Evolutionary conservation across 306 rosid species (phyloP).

Genomic region (Gleditsia sinensis): DNA sequence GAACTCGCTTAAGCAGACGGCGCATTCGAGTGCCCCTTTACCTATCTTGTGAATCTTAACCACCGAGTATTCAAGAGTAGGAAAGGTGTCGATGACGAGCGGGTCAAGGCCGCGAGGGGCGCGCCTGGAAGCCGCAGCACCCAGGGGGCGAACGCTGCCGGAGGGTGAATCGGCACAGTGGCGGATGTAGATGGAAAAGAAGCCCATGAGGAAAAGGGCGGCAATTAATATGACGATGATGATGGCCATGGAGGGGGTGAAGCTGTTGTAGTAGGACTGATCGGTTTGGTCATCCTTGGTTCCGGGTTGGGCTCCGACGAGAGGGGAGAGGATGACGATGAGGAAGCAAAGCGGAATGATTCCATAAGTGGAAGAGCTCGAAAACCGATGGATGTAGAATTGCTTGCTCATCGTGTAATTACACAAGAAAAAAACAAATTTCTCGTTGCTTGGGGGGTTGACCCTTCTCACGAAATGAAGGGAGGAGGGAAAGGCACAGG

Average conservation of each 20-base stretch:
- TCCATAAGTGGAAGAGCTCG: no score
- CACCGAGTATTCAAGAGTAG: slow-evolving; percentile 62
- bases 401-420: not conserved
- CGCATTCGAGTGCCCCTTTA: slow-evolving; percentile 80
- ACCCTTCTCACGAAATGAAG: no score
- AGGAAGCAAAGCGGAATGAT: not conserved
- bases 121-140: slow-evolving; percentile 37
- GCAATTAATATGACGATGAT: slow-evolving; percentile 70
- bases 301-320: slow-evolving; percentile 34
- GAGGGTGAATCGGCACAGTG: slow-evolving; percentile 56
- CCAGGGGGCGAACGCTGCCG: slow-evolving; percentile 30
- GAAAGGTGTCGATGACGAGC: slow-evolving; percentile 57
- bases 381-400: no score
- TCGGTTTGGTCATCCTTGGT: not conserved
- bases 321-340: slow-evolving; percentile 7
- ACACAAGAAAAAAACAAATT: no score
- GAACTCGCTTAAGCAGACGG: slow-evolving; percentile 84
- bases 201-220: slow-evolving; percentile 87
- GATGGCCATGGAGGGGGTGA: slow-evolving; percentile 80
- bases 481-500: no score
- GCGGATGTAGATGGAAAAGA: slow-evolving; percentile 89
- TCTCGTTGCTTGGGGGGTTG: no score
- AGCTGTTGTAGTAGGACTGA: slow-evolving; percentile 16
- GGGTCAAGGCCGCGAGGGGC: slow-evolving; percentile 66
- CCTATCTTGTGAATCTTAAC: slow-evolving; percentile 75